Evolutionary conservation across 768 basidiomycete genomes (phyloP), one percentile per base, ranked within the genome.

Genomic region (Termitomyces sp.): DNA sequence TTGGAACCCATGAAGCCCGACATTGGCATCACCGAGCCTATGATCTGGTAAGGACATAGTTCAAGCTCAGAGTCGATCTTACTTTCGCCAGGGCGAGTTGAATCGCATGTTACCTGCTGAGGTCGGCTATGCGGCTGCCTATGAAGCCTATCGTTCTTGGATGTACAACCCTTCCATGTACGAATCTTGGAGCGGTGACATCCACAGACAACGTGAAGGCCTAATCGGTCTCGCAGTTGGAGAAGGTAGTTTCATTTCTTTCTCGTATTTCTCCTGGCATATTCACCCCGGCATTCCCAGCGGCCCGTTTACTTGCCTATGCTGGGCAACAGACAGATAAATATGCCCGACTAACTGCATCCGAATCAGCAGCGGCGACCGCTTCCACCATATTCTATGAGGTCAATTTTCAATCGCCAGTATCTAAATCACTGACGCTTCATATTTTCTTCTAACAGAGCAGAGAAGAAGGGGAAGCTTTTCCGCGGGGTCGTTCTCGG

Each of bases 91-190:
- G 84, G 77, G 79, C 40, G 80, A 82, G 55, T 67, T 85, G 17
- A 69, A 67, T 51, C 67, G 70, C 43, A 73, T 89, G 70, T 67
- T 74, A 6, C 84, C 87, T 0, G 63, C 70, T 17, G 86, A 89
- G 56, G 77, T 91, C 17, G 89, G 89, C 0, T 80, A 85, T 61
- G 89, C 89, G 4, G 88, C 88, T 10, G 88, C 86, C 3, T 90
- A 88, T 65, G 87, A 90, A 67, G 87, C 87, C 0, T 84, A 85
- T 67, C 78, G 87, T 15, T 78, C 78, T 28, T 86, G 85, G 82
- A 81, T 81, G 50, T 77, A 82, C 62, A 81, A 84, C 61, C 78
- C 68, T 41, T 73, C 70, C 6, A 73, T 85, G 44, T 81, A 84
- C 55, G 78, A 81, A 49, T 80, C 82, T 15, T 62, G 87, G 5